phyloP scores from a whole-genome alignment of 2,329 filamentous ascomycete species.

The Fusarium longipes region DNA sequence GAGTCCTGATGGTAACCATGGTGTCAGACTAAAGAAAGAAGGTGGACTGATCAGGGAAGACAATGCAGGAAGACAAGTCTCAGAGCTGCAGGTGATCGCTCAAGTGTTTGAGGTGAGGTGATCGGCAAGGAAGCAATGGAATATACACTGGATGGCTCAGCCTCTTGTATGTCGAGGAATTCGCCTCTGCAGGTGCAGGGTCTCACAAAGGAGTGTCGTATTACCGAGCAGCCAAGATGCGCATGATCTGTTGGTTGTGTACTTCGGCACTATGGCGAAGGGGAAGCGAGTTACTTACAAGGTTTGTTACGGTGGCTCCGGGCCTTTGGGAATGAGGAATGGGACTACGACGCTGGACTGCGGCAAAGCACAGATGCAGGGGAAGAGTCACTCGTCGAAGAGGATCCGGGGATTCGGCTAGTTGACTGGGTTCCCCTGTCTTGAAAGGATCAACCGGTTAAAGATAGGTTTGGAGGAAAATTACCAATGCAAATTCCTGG shows the following conservation, averaged over 20 bases:
- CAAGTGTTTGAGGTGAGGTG: neutral
- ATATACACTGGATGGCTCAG: neutral
- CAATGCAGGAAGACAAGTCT: neutral
- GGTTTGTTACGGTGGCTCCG: neutral
- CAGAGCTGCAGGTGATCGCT: neutral
- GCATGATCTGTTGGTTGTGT: neutral
- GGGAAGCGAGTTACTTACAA: neutral
- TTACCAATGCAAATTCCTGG: neutral
- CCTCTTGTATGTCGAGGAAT: neutral
- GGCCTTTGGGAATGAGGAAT: neutral
- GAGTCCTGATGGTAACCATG: constrained; percentile 20
- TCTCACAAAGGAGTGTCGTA: neutral
- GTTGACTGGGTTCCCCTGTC: neutral
- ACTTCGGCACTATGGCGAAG: neutral
- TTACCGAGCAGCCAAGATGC: neutral
- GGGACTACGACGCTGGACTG: neutral
- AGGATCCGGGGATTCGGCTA: constrained; percentile 12
- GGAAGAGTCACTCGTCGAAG: neutral
- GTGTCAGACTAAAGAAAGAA: neutral
- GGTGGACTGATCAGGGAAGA: neutral
- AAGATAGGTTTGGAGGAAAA: neutral
- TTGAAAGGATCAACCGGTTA: neutral
- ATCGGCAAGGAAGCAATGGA: constrained; percentile 9
- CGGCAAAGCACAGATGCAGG: constrained; percentile 2
- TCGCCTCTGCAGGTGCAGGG: neutral